Conservation (phyloP, 805 yeast genomes). For the Nakazawaea sp. region DNA sequence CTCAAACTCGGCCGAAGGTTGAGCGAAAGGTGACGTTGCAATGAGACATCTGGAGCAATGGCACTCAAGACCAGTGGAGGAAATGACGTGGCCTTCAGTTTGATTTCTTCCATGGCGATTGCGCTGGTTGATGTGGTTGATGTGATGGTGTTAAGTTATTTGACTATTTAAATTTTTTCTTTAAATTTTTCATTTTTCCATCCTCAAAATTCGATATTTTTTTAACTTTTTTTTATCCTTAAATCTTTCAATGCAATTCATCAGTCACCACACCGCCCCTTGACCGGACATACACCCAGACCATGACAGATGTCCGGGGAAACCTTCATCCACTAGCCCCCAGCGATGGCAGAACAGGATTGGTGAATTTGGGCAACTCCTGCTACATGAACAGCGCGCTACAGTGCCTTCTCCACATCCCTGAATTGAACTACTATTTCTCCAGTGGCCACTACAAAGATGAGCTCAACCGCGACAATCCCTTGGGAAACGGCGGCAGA, state of each 20-base stretch:
- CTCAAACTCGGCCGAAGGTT: slow-evolving; percentile 77
- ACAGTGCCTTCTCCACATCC: slow-evolving; percentile 82
- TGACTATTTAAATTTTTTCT: no score
- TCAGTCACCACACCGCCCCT: not conserved
- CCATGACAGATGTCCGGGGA: no score
- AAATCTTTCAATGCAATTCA: not conserved
- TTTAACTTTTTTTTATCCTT: not conserved
- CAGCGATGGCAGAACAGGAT: slow-evolving; percentile 48
- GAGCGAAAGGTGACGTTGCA: slow-evolving; percentile 68
- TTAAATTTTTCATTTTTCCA: not conserved
- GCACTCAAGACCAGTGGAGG: slow-evolving; percentile 80
- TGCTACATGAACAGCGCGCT: slow-evolving; percentile 95
- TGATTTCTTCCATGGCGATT: slow-evolving; percentile 3
- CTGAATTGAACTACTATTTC: slow-evolving; percentile 76
- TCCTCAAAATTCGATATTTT: no score
- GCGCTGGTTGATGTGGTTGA: no score
- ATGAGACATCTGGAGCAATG: slow-evolving; percentile 77
- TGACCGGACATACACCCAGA: no score
- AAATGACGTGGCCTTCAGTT: slow-evolving; percentile 47
- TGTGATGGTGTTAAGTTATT: no score
- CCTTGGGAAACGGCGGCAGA: slow-evolving; percentile 79
- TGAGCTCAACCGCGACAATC: slow-evolving; percentile 73
- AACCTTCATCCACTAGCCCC: slow-evolving; percentile 7
- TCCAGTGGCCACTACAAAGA: slow-evolving; percentile 46
- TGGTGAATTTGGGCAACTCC: slow-evolving; percentile 77